Base-by-base conservation (phyloP, 2,329 filamentous ascomycete genomes). In the Colletotrichum scovillei region DNA sequence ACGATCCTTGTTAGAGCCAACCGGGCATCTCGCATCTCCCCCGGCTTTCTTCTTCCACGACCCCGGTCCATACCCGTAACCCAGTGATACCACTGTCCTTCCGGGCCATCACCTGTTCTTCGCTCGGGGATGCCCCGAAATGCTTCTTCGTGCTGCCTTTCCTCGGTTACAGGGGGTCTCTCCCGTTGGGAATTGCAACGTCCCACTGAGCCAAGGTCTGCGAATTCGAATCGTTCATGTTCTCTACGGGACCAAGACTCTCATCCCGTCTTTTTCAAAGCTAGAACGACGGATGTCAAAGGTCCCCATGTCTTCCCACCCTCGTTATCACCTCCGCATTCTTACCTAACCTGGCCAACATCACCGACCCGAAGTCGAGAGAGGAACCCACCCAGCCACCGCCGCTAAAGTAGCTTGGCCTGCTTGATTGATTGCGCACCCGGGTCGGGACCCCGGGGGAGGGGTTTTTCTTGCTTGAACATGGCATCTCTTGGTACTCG, bases 281-380 rank as follows among this genome's bases (percentile, higher is more conserved):
- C 35, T 42, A 42, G 5, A 14, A 42, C 14, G 14, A 42, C 14
- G 35, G 35, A 16, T 42, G 35, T 42, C 35, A 16, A 46, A 32
- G 32, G 32, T 49, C 26, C 14, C 46, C 56, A 38, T n/a, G 42
- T 46, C 19, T 26, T 62, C 35, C 52, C 63, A 42, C 53, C 55
- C 35, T 58, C 62, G 60, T 46, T 57, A 73, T 70, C 71, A 60
- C 67, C 67, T 73, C 71, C 71, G 60, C 67, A 62, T 70, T 62
- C 71, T 73, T 66, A 62, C 71, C 71, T 42, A 73, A 65, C 70
- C 22, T 35, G 70, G 70, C 59, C 70, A 73, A 65, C 67, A 70
- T 62, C 60, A 66, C 70, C 67, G 60, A 58, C 67, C 60, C 49
- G 42, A 46, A 46, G 16, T 46, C 42, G 3, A 46, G 42, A 9